Evolutionary conservation across 2,329 filamentous ascomycete species (phyloP).

Genomic region (Cryphonectria parasitica): DNA sequence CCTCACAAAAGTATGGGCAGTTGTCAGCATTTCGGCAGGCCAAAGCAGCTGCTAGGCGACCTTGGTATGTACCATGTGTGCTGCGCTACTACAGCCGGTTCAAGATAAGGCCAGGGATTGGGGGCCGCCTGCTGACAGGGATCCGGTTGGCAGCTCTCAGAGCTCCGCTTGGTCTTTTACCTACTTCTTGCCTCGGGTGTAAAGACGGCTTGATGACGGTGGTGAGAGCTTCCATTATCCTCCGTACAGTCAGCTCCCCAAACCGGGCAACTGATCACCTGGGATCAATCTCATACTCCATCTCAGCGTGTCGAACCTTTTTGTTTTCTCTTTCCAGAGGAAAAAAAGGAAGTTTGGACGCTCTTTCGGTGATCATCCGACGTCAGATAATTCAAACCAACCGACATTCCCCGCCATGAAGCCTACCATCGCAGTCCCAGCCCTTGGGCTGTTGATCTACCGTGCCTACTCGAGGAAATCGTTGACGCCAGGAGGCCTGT

Average conservation of each 20-base stretch:
- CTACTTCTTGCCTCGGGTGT: neutral
- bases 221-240: neutral
- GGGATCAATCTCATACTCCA: neutral
- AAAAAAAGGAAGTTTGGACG: too few relatives aligned
- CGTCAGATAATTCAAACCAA: too few relatives aligned
- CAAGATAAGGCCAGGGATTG: neutral
- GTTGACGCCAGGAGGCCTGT: constrained; percentile 76
- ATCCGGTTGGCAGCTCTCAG: neutral
- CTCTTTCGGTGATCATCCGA: neutral
- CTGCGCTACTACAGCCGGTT: neutral
- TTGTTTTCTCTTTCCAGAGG: too few relatives aligned
- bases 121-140: neutral
- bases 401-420: constrained; percentile 52
- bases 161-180: neutral
- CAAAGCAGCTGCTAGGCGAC: neutral
- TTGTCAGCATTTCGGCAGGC: neutral
- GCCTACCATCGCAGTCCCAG: constrained; percentile 59
- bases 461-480: constrained; percentile 74
- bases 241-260: neutral
- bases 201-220: neutral
- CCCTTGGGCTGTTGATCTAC: constrained; percentile 63
- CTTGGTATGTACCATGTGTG: neutral
- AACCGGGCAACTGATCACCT: neutral
- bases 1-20: neutral
- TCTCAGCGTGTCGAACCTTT: neutral